Percentiles rank a stretch among this genome's conserved stretches.
Evolutionary conservation across 2,329 filamentous ascomycete species (phyloP).

Genomic region (Lecanicillium sp.): DNA sequence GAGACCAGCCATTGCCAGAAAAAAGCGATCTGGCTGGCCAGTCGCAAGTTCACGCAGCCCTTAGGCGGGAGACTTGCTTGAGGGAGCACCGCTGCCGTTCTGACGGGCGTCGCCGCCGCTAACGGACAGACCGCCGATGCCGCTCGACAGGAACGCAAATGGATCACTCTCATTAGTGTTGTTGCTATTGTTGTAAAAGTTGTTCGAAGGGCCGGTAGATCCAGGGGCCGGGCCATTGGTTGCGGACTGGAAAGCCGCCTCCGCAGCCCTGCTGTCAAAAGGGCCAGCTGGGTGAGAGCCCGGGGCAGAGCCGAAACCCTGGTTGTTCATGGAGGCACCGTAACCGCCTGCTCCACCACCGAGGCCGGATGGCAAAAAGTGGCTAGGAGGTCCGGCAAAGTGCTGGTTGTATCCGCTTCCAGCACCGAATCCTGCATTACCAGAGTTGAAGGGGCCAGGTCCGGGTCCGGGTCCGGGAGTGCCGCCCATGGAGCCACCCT

Average conservation of each 20-base stretch:
- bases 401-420: constrained; percentile 65
- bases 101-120: constrained; percentile 56
- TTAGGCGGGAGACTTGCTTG: constrained; percentile 54
- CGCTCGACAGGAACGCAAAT: constrained; percentile 70
- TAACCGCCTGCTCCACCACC: constrained; percentile 64
- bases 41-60: too few species aligned
- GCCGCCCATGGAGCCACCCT: constrained; percentile 71
- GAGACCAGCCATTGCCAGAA: too few species aligned
- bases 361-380: constrained; percentile 82
- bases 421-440: constrained; percentile 56
- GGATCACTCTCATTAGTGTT: constrained; percentile 61
- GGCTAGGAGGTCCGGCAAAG: constrained; percentile 80
- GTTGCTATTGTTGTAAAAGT: constrained; percentile 47
- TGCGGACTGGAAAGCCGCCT: constrained; percentile 88
- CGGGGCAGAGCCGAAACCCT: constrained; percentile 64
- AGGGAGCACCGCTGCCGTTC: constrained; percentile 50
- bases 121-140: constrained; percentile 66
- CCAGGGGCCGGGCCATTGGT: constrained; percentile 68
- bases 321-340: constrained; percentile 71
- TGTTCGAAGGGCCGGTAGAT: constrained; percentile 61
- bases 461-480: constrained; percentile 73
- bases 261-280: constrained; percentile 88
- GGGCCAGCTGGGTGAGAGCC: constrained; percentile 75
- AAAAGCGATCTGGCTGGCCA: too few species aligned
- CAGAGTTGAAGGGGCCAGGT: constrained; percentile 65